Evolutionary conservation across 2,329 filamentous ascomycete genomes (phyloP), one percentile per base, ranked within the genome.

Genomic region (Fusarium haematococcum): DNA sequence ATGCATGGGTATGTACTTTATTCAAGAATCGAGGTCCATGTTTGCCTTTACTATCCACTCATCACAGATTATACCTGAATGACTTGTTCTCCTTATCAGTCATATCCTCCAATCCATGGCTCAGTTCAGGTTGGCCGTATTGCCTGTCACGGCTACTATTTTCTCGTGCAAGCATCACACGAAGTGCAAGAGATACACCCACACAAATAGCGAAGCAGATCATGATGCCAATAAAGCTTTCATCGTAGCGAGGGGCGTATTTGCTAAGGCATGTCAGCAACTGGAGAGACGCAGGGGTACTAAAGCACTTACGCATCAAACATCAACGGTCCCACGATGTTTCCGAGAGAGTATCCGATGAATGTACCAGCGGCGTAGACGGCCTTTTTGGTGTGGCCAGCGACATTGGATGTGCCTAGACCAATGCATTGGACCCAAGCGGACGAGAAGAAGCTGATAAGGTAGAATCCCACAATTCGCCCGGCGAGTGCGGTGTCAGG

Each of bases 71-170:
- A 35, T 76, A 76, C 35, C 74, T 50, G 35, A 75, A 76, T 11
- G 73, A 74, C 43, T 70, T 76, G 25, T 76, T 76, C 61, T 76
- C 73, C 33, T 37, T 43, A 60, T 85, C 83, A 10, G 83, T 84
- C 54, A 84, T 77, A 58, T 85, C 83, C 54, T 84, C 82, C 48
- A 84, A 82, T 0, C 82, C 83, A 25, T 83, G 81, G 20, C 77
- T 77, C 64, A 81, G 70, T 18, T 78, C 79, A 5, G 77, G 76
- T 11, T 81, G 67, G 20, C 83, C 81, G 39, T 81, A 79, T 16
- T 78, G 63, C 41, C 56, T 58, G 16, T 83, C 78, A 35, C 81
- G 76, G 27, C 65, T 78, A 27, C 68, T 76, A 64, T 83, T 83
- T 63, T 83, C 71, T 16, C 69, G 60, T 5, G 62, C 76, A n/a